A percentile compares a stretch with the other conserved stretches of the same genome.
Conservation (phyloP, 768 basidiomycete species). For the Tricholoma saponaceum region DNA sequence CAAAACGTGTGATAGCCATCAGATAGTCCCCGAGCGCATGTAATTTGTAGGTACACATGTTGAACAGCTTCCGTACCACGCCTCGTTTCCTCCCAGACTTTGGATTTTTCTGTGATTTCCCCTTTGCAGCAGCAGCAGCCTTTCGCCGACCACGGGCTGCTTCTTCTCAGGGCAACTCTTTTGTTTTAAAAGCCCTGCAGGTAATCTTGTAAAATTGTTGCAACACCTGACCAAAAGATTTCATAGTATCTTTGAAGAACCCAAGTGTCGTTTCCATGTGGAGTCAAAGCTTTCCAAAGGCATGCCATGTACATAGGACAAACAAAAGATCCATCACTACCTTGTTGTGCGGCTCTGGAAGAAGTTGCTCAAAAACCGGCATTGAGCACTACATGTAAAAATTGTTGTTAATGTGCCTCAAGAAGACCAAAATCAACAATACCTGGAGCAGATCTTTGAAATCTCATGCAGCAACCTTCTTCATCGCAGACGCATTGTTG, state of each 20-base stretch:
- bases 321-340: conserved; percentile 23
- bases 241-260: neutral
- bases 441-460: conserved; percentile 30
- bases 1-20: conserved; percentile 12
- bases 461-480: conserved; percentile 20
- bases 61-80: too few relatives aligned
- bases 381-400: conserved; percentile 6
- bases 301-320: conserved; percentile 29
- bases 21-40: conserved; percentile 27
- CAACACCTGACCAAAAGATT: neutral
- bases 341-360: conserved; percentile 19
- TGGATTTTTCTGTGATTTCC: conserved; percentile 26
- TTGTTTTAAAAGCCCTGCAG: conserved; percentile 20
- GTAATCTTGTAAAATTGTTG: conserved; percentile 5
- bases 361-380: conserved; percentile 14
- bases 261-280: conserved; percentile 21
- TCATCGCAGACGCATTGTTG: conserved; percentile 17
- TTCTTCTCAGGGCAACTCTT: conserved; percentile 27
- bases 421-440: neutral
- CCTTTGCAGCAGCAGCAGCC: conserved; percentile 13
- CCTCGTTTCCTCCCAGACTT: too few relatives aligned
- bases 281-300: conserved; percentile 26
- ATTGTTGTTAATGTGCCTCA: neutral
- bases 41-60: conserved; percentile 22
- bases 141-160: conserved; percentile 17